These are phyloP conservation scores for Lasiodiplodia sp. DNA, from an alignment of 2,329 filamentous ascomycete species.

Conservation along the genomic window DNA sequence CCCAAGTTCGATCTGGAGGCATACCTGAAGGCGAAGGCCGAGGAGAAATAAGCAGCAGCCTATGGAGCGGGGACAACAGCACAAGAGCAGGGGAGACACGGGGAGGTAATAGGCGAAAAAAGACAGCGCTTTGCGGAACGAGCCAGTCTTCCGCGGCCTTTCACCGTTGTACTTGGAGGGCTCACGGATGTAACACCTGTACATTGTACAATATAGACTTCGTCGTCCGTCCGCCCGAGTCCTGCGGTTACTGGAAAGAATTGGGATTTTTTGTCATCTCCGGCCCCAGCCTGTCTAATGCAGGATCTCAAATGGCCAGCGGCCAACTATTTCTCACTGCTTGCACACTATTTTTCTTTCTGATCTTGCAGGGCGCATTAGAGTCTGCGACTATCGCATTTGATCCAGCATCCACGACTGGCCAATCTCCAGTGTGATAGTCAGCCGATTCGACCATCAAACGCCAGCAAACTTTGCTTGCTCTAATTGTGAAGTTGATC, in stretches of 20 bases:
- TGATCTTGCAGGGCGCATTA: background rate
- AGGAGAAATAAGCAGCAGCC: slow-evolving; percentile 41
- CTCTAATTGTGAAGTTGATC: background rate
- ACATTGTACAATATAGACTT: slow-evolving; percentile 53
- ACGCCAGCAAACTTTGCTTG: background rate
- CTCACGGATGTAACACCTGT: slow-evolving; percentile 45
- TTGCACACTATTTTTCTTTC: background rate
- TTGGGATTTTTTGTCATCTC: slow-evolving; percentile 22
- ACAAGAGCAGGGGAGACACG: slow-evolving; percentile 15
- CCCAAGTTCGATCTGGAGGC: slow-evolving; percentile 94
- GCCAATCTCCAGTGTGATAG: background rate
- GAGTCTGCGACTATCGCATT: background rate
- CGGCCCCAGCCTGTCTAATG: background rate
- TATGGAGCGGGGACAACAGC: background rate
- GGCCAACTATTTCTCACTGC: background rate
- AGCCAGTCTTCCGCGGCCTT: slow-evolving; percentile 36
- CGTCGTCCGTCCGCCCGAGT: slow-evolving; percentile 26
- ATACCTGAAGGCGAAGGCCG: slow-evolving; percentile 71
- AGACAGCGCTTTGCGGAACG: slow-evolving; percentile 21
- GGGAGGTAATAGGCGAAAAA: slow-evolving; percentile 27
- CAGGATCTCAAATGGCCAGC: background rate
- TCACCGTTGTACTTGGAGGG: slow-evolving; percentile 14
- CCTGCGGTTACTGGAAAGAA: slow-evolving; percentile 25
- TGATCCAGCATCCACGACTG: background rate
- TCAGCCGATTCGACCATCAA: background rate